Evolutionary conservation across 2,329 filamentous ascomycete species (phyloP).

Genomic region (Ophiocordyceps polyrhachis-furcata): DNA sequence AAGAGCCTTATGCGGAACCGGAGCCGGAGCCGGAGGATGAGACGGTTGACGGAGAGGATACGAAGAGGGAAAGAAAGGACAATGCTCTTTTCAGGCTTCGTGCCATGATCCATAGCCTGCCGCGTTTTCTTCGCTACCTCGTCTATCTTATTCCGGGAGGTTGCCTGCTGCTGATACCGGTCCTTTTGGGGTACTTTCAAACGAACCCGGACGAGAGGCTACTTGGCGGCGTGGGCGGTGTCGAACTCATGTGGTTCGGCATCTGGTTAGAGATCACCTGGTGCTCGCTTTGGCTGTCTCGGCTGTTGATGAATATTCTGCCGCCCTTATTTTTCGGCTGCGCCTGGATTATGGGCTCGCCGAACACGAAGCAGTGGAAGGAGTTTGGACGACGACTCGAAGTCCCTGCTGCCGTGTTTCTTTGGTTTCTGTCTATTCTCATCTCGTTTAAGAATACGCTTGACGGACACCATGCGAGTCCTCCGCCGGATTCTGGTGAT

Average conservation of each 20-base stretch:
- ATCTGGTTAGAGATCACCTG: conserved; percentile 92
- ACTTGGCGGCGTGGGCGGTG: conserved; percentile 49
- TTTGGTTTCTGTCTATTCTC: conserved; percentile 80
- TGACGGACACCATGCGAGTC: conserved; percentile 31
- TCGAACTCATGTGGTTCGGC: conserved; percentile 73
- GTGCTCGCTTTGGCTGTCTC: conserved; percentile 70
- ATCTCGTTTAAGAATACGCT: conserved; percentile 75
- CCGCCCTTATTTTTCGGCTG: conserved; percentile 28
- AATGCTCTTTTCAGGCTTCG: conserved; percentile 22
- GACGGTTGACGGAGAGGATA: background rate
- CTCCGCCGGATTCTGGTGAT: conserved; percentile 16
- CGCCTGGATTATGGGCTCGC: conserved; percentile 59
- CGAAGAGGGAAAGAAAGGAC: conserved; percentile 14
- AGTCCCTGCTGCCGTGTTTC: conserved; percentile 67
- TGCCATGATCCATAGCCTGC: conserved; percentile 27
- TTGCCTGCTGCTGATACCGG: conserved; percentile 24
- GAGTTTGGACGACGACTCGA: conserved; percentile 77
- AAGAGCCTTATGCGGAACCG: background rate
- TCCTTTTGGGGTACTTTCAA: conserved; percentile 24
- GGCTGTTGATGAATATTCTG: conserved; percentile 32
- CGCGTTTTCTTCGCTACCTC: conserved; percentile 28
- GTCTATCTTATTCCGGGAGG: conserved; percentile 28
- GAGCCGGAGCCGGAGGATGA: background rate
- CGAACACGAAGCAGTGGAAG: conserved; percentile 82
- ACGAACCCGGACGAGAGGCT: conserved; percentile 21